Conservation (phyloP, 2,329 filamentous ascomycete species). For the Venturia pyrina region DNA sequence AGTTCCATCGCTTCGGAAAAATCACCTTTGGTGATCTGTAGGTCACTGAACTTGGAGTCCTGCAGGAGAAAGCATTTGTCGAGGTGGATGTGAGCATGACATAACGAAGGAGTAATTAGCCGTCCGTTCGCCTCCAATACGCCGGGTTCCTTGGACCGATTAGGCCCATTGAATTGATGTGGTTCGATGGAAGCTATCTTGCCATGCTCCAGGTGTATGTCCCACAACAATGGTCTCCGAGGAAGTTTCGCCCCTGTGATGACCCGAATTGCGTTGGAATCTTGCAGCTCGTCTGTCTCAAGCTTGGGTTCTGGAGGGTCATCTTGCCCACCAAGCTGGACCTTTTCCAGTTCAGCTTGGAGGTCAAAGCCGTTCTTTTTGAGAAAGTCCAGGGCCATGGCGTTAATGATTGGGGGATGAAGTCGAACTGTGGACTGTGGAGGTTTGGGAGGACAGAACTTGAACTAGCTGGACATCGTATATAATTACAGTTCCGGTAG, state of each 20-base stretch:
- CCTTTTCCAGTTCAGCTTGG: slow-evolving; percentile 22
- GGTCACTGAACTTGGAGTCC: slow-evolving; percentile 48
- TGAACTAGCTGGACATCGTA: not conserved
- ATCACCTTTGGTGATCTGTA: slow-evolving; percentile 49
- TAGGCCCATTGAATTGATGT: slow-evolving; percentile 17
- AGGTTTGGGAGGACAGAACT: not conserved
- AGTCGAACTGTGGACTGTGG: not conserved
- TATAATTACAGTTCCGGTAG: not conserved
- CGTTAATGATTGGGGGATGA: not conserved
- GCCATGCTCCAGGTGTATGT: slow-evolving; percentile 25
- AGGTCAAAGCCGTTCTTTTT: slow-evolving; percentile 24
- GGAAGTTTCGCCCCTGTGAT: slow-evolving; percentile 12
- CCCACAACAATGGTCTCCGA: slow-evolving; percentile 22
- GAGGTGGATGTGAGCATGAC: slow-evolving; percentile 64
- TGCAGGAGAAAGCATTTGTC: slow-evolving; percentile 56
- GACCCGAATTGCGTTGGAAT: not conserved
- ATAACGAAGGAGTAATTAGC: slow-evolving; percentile 47
- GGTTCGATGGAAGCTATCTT: slow-evolving; percentile 27
- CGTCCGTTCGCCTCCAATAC: slow-evolving; percentile 31
- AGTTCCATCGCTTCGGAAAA: slow-evolving; percentile 56
- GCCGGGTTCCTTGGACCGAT: slow-evolving; percentile 16
- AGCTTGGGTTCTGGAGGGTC: not conserved
- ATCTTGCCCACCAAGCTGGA: slow-evolving; percentile 17
- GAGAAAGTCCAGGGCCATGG: slow-evolving; percentile 23
- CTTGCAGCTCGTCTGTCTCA: not conserved